phyloP scores from a whole-genome alignment of 805 yeast genomes.

The Monosporozyma aerobia region DNA sequence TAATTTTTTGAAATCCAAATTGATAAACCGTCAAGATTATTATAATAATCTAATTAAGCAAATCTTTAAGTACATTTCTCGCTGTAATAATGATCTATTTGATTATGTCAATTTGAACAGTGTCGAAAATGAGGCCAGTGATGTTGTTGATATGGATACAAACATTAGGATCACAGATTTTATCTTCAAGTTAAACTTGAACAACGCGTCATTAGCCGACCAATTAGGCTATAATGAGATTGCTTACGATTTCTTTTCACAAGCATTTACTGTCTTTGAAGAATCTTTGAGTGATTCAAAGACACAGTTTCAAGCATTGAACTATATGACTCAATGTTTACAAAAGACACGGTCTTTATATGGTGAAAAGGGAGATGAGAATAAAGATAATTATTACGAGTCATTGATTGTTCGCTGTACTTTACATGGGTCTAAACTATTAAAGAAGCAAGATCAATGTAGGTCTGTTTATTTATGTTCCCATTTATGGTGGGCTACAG shows the following conservation, averaged over 20 bases:
- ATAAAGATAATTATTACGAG: slow-evolving; percentile 40
- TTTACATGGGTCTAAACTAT: slow-evolving; percentile 74
- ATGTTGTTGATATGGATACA: not conserved
- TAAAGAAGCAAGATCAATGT: slow-evolving; percentile 92
- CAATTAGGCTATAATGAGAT: slow-evolving; percentile 62
- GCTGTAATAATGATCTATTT: slow-evolving; percentile 59
- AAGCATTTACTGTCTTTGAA: slow-evolving; percentile 80
- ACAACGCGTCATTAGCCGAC: slow-evolving; percentile 71
- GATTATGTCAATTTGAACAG: slow-evolving; percentile 7
- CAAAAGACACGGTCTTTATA: slow-evolving; percentile 45
- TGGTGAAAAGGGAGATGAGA: slow-evolving; percentile 22
- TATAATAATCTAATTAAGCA: slow-evolving; percentile 31
- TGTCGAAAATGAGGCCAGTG: not conserved
- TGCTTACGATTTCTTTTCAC: slow-evolving; percentile 80
- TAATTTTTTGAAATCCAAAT: slow-evolving; percentile 17
- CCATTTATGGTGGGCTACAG: slow-evolving; percentile 91
- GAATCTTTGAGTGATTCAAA: slow-evolving; percentile 45
- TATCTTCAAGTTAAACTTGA: slow-evolving; percentile 41
- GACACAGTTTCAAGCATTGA: slow-evolving; percentile 44
- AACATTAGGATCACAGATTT: slow-evolving; percentile 20
- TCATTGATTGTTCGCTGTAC: slow-evolving; percentile 77
- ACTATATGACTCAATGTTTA: slow-evolving; percentile 41
- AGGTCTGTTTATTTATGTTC: slow-evolving; percentile 77
- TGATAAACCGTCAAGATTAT: slow-evolving; percentile 11
- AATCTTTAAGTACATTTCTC: slow-evolving; percentile 66